Evolutionary conservation across 331 rosid genomes (phyloP).

Genomic region (Malus hybrid): DNA sequence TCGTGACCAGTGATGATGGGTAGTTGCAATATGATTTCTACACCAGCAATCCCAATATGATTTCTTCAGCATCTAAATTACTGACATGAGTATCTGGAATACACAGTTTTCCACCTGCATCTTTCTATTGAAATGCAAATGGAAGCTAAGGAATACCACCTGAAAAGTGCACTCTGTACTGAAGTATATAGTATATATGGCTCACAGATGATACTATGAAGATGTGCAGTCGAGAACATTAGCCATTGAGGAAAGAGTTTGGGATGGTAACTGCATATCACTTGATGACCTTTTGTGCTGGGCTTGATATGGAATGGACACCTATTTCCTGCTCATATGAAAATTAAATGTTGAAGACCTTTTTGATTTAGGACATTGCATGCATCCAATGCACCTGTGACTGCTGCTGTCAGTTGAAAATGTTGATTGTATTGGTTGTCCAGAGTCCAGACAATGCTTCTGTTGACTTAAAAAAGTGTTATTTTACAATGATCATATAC

Average conservation of each 20-base stretch:
- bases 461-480: background rate
- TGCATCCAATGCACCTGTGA: background rate
- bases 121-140: background rate
- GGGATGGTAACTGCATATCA: background rate
- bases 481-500: background rate
- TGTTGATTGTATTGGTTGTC: background rate
- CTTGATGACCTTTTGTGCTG: background rate
- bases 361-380: background rate
- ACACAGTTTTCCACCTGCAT: background rate
- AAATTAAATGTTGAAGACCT: background rate
- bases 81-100: background rate
- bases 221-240: background rate
- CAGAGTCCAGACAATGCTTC: background rate
- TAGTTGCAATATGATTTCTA: constrained; percentile 1
- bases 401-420: background rate
- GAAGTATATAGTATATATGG: background rate
- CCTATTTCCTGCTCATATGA: background rate
- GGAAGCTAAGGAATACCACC: background rate
- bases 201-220: background rate
- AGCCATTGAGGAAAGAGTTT: background rate
- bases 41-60: too few species aligned
- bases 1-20: constrained; percentile 26
- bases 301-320: background rate
- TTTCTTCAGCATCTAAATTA: background rate
- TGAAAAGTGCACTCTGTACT: background rate